Conservation (phyloP, 306 rosid genomes). For the Rosa persica region DNA sequence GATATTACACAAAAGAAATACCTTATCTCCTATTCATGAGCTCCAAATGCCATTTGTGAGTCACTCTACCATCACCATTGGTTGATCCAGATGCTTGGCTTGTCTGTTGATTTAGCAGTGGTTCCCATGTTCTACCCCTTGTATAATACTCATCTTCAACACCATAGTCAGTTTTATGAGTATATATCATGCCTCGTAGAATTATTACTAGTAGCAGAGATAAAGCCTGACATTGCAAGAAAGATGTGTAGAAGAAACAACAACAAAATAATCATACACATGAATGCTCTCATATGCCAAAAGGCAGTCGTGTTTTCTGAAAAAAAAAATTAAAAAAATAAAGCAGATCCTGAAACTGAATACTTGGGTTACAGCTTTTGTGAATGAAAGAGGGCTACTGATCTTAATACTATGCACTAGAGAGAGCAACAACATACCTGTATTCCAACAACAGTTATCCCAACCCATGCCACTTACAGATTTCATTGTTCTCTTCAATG, state of each 20-base stretch:
- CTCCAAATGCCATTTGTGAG: conserved; percentile 77
- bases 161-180: conserved; percentile 45
- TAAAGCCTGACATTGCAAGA: conserved; percentile 54
- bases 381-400: not conserved
- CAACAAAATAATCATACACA: conserved; percentile 11
- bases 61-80: conserved; percentile 51
- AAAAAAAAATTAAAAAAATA: not conserved
- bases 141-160: conserved; percentile 48
- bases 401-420: conserved; percentile 4
- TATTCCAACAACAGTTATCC: conserved; percentile 53
- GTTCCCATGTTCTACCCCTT: conserved; percentile 65
- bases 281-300: conserved; percentile 1
- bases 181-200: conserved; percentile 69
- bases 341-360: not conserved
- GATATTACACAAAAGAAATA: conserved; percentile 31
- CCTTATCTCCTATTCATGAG: conserved; percentile 82
- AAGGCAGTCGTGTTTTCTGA: not conserved
- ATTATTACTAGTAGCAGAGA: conserved; percentile 68
- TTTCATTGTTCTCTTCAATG: conserved; percentile 63
- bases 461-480: conserved; percentile 68
- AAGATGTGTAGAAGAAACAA: conserved; percentile 21
- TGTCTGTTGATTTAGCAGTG: conserved; percentile 57
- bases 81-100: conserved; percentile 55
- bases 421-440: conserved; percentile 55
- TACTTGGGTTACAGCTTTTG: not conserved